Conservation (phyloP, 768 basidiomycete genomes). For the Clavulina sp. region DNA sequence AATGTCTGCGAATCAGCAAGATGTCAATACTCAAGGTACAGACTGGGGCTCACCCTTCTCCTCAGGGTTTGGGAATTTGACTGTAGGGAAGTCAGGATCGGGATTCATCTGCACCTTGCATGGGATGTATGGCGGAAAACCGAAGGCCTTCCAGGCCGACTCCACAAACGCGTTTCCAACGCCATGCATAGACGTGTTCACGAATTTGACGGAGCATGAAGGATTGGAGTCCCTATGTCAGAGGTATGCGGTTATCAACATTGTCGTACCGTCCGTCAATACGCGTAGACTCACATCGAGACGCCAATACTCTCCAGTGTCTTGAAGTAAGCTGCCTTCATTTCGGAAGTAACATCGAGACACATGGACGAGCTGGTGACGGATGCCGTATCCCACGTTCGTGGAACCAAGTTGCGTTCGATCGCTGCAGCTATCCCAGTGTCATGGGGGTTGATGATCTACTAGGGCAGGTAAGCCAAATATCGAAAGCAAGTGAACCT, state of each 20-base stretch:
- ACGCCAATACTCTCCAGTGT: conserved; percentile 19
- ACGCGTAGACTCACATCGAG: conserved; percentile 3
- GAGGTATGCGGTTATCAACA: too few relatives aligned
- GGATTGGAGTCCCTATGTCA: conserved; percentile 23
- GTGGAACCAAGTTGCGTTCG: conserved; percentile 37
- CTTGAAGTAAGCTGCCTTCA: conserved; percentile 42
- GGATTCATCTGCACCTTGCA: conserved; percentile 52
- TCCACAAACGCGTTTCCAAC: conserved; percentile 53
- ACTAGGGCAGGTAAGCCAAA: conserved; percentile 10
- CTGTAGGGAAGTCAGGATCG: conserved; percentile 75
- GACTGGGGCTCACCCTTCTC: conserved; percentile 68
- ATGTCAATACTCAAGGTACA: too few relatives aligned
- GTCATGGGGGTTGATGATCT: conserved; percentile 82
- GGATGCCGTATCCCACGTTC: conserved; percentile 24
- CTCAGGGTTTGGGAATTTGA: conserved; percentile 77
- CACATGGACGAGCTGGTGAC: conserved; percentile 29
- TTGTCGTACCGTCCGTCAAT: too few relatives aligned
- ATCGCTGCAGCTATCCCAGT: conserved; percentile 55
- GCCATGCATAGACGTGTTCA: conserved; percentile 85
- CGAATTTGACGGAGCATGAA: conserved; percentile 34
- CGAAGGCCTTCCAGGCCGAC: conserved; percentile 39
- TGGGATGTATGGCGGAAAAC: conserved; percentile 39
- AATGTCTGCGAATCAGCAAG: not conserved
- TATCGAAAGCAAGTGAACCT: not conserved
- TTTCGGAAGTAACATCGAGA: conserved; percentile 37